Base-by-base conservation (phyloP, 2,329 filamentous ascomycete genomes). In the Penicillium sp. region DNA sequence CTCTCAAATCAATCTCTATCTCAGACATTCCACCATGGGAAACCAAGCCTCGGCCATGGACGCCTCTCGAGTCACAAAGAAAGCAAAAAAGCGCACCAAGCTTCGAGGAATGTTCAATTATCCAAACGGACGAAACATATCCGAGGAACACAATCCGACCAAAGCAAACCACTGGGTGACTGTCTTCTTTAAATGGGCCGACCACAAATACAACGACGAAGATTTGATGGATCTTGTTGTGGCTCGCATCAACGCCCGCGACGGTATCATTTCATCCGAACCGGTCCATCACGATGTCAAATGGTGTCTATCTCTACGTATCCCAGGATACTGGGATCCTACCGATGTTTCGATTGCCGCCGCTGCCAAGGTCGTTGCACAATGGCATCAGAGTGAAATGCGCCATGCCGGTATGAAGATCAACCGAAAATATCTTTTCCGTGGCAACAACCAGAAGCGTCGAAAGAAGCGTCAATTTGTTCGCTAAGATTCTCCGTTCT, bases 131-230 rank as follows among this genome's bases (percentile, higher is more conserved):
- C 31, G 31, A 19, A 56, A 52, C n/a, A 45, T 51, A 2, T 31
- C 7, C 2, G 54, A 56, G 8, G 6, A 25, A 6, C 1, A 15
- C 25, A 4, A 13, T 15, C 13, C 2, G 6, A 0, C 21, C 21
- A 33, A n/a, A 12, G 17, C 13, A 3, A 29, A 29, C 13, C 54
- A 54, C 31, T 53, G 35, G 38, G 54, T 51, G 17, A 56, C 54
- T 13, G 50, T 57, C 17, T 54, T 57, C 42, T 41, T 57, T 27
- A 35, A 57, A 25, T 57, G 50, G 50, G 6, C 42, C 8, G 55
- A 56, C 7, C 38, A 33, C n/a, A 19, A 21, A 9, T 17, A 31
- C n/a, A 38, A 31, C 9, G 54, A 56, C 31, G 31, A 37, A 23
- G 29, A 51, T 0, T 33, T 56, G 8, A 56, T 56, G 54, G 38